Evolutionary conservation across 768 basidiomycete genomes (phyloP).

Genomic region (Boletus reticuloceps): DNA sequence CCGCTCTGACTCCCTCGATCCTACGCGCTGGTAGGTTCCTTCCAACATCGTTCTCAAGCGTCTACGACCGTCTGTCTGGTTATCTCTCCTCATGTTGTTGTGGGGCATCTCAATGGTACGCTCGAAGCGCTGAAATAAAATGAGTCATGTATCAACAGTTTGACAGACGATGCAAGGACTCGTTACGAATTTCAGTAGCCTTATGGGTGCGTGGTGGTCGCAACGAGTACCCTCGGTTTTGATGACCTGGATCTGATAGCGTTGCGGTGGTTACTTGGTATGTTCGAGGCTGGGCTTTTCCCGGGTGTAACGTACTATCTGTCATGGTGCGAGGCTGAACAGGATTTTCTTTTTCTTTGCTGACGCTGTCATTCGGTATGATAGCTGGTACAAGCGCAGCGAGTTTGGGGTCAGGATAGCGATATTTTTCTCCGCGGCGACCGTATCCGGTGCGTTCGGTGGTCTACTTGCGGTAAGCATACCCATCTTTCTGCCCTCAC

Average conservation of each 20-base stretch:
- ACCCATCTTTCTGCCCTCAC: background rate
- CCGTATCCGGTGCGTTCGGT: constrained; percentile 80
- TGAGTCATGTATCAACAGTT: too few relatives aligned
- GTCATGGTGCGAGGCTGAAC: constrained; percentile 50
- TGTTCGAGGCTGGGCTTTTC: constrained; percentile 55
- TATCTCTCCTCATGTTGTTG: constrained; percentile 67
- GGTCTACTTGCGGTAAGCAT: constrained; percentile 62
- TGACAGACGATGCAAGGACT: constrained; percentile 69
- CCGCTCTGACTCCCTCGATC: background rate
- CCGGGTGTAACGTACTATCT: constrained; percentile 65
- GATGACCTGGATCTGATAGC: constrained; percentile 33
- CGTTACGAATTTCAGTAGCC: constrained; percentile 63
- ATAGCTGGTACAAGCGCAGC: constrained; percentile 64
- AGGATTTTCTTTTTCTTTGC: constrained; percentile 14
- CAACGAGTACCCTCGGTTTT: background rate
- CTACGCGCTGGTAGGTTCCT: constrained; percentile 44
- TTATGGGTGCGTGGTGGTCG: constrained; percentile 48
- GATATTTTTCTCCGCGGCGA: constrained; percentile 76
- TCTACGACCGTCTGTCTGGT: constrained; percentile 73
- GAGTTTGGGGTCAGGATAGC: constrained; percentile 70
- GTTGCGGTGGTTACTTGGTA: constrained; percentile 69
- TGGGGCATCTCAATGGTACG: constrained; percentile 77
- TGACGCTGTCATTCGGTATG: constrained; percentile 32
- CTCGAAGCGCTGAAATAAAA: background rate
- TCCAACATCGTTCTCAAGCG: constrained; percentile 73